Conservation (phyloP, 805 yeast genomes). For the Metschnikowia henanensis region DNA sequence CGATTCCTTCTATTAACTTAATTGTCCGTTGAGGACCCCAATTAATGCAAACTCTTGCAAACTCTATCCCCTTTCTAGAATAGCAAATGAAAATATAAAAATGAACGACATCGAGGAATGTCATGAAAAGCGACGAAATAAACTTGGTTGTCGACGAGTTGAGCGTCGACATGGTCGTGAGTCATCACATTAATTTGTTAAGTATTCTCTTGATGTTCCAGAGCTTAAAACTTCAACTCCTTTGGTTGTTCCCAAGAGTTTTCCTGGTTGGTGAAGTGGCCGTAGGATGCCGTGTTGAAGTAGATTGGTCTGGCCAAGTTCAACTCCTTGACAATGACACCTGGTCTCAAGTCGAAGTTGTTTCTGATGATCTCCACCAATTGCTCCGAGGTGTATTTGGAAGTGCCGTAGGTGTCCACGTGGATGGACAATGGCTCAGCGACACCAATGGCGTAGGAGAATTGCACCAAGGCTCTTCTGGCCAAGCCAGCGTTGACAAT, state of each 20-base stretch:
- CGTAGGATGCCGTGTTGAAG: constrained; percentile 98
- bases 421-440: constrained; percentile 98
- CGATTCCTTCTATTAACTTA: constrained; percentile 20
- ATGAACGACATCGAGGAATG: constrained; percentile 18
- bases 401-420: constrained; percentile 98
- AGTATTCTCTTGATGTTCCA: constrained; percentile 6
- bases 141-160: constrained; percentile 41
- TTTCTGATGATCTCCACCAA: constrained; percentile 87
- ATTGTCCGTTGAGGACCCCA: constrained; percentile 54
- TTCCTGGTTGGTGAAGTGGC: constrained; percentile 99
- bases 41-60: constrained; percentile 35
- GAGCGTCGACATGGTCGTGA: constrained; percentile 42
- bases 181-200: constrained; percentile 42
- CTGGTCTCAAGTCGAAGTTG: constrained; percentile 99
- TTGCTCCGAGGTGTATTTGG: constrained; percentile 84
- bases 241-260: constrained; percentile 99
- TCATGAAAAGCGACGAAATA: constrained; percentile 16
- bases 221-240: constrained; percentile 56
- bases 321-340: constrained; percentile 95
- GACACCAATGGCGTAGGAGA: constrained; percentile 99
- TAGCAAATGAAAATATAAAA: constrained; percentile 13
- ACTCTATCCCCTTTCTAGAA: constrained; percentile 38
- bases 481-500: constrained; percentile 93
- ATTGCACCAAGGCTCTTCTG: constrained; percentile 96
- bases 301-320: constrained; percentile 99